Percentiles rank a stretch among this genome's conserved stretches.
phyloP scores from a whole-genome alignment of 768 basidiomycete species.

The Steccherinum ochraceum region DNA sequence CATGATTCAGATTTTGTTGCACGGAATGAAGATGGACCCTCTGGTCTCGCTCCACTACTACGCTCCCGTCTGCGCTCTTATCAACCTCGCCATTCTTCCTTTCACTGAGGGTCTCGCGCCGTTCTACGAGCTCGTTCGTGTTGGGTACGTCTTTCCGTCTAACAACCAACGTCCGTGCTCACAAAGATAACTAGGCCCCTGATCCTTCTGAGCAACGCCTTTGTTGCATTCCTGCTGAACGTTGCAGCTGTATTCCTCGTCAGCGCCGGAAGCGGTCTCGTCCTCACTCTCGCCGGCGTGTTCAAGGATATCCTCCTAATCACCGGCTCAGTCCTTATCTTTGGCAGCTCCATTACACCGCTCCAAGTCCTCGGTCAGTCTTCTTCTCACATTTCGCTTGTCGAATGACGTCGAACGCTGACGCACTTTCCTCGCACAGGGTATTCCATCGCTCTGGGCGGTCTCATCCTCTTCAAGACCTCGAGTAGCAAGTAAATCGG shows the following conservation, averaged over 20 bases:
- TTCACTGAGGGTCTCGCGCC: slow-evolving; percentile 91
- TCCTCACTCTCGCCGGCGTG: slow-evolving; percentile 90
- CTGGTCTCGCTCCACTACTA: slow-evolving; percentile 94
- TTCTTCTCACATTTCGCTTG: neutral
- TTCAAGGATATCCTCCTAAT: slow-evolving; percentile 89
- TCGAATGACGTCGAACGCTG: neutral
- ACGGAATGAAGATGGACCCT: slow-evolving; percentile 97
- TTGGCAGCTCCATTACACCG: slow-evolving; percentile 72
- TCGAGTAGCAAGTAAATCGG: slow-evolving; percentile 47
- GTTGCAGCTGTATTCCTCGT: slow-evolving; percentile 94
- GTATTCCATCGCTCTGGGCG: slow-evolving; percentile 82
- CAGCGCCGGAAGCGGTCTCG: slow-evolving; percentile 78
- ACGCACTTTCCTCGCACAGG: slow-evolving; percentile 36
- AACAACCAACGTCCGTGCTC: no score
- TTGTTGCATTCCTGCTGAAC: slow-evolving; percentile 83
- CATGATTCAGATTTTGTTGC: slow-evolving; percentile 91
- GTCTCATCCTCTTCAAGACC: slow-evolving; percentile 83
- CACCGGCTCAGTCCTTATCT: slow-evolving; percentile 81
- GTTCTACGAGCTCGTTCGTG: slow-evolving; percentile 59
- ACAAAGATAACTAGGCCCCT: no score
- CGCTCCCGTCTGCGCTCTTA: slow-evolving; percentile 87
- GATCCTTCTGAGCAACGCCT: slow-evolving; percentile 78
- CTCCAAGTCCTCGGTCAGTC: slow-evolving; percentile 73
- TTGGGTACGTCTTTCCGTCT: slow-evolving; percentile 20
- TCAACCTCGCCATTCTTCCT: slow-evolving; percentile 82